phyloP scores from a whole-genome alignment of 257 asterid genomes.

The Plantago elongata region DNA sequence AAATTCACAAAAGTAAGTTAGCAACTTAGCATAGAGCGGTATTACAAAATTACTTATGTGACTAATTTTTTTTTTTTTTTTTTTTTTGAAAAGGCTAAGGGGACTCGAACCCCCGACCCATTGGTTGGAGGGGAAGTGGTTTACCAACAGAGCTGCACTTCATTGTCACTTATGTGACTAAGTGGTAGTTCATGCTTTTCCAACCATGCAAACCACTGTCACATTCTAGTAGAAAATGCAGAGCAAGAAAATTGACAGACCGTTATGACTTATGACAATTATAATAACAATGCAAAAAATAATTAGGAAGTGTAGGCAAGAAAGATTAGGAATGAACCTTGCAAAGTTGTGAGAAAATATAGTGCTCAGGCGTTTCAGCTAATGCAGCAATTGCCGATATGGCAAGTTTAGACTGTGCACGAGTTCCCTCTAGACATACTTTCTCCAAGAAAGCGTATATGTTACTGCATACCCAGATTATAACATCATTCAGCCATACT shows the following conservation, averaged over 20 bases:
- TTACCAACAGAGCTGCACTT: no score
- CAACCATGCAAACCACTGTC: neutral
- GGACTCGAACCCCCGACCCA: no score
- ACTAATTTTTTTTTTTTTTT: no score
- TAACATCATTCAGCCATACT: slow-evolving; percentile 5
- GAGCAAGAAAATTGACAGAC: slow-evolving; percentile 5
- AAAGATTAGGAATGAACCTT: slow-evolving; percentile 43
- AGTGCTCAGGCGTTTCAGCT: slow-evolving; percentile 46
- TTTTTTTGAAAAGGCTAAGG: no score
- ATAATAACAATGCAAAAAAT: slow-evolving; percentile 7
- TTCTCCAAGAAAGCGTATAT: slow-evolving; percentile 64
- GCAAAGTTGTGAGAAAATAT: slow-evolving; percentile 48
- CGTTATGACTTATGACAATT: slow-evolving; percentile 8
- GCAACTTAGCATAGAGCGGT: slow-evolving; percentile 16
- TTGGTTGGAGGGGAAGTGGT: no score
- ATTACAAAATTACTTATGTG: neutral
- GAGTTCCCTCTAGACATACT: slow-evolving; percentile 72
- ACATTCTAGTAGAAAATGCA: slow-evolving; percentile 2
- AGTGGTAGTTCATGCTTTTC: slow-evolving; percentile 1
- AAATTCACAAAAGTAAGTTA: slow-evolving; percentile 9
- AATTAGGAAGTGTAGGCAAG: slow-evolving; percentile 14
- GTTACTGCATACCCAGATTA: slow-evolving; percentile 43
- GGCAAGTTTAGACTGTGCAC: slow-evolving; percentile 68
- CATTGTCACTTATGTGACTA: neutral
- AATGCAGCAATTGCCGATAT: slow-evolving; percentile 65